A percentile compares a stretch with the other conserved stretches of the same genome.
phyloP scores from a whole-genome alignment of 106 monocot species.

The Agapanthus africanus region DNA sequence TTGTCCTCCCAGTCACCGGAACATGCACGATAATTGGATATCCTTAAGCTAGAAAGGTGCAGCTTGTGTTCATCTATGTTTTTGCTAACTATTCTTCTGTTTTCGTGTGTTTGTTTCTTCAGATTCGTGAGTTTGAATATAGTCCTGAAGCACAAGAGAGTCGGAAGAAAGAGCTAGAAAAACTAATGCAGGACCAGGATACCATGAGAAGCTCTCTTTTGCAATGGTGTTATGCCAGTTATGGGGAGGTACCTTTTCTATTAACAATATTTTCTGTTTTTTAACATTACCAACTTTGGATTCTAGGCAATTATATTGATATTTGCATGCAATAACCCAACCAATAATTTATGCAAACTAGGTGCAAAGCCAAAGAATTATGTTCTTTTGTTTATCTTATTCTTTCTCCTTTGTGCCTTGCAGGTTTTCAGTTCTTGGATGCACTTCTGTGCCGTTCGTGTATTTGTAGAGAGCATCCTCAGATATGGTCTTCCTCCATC shows the following conservation, averaged over 20 bases:
- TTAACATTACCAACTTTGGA: not conserved
- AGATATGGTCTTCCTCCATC: conserved; percentile 94
- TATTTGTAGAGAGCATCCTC: conserved; percentile 96
- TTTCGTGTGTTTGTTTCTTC: not conserved
- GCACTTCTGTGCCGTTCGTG: conserved; percentile 92
- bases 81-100: not conserved
- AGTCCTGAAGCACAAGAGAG: conserved; percentile 79
- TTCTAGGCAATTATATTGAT: not conserved
- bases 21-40: not conserved
- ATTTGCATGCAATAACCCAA: not conserved
- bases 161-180: conserved; percentile 75
- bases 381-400: not conserved
- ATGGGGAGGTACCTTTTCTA: conserved; percentile 63
- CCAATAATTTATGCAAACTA: not conserved
- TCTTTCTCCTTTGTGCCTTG: conserved; percentile 6
- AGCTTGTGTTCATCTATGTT: not conserved
- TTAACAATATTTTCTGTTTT: not conserved
- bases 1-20: not conserved
- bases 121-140: conserved; percentile 93
- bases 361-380: not conserved
- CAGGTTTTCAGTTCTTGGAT: conserved; percentile 99
- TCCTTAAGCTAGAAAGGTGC: not conserved
- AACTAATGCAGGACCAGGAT: conserved; percentile 83
- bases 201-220: conserved; percentile 68
- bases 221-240: conserved; percentile 97